phyloP scores from a whole-genome alignment of 2,329 filamentous ascomycete genomes.

The Botryosphaeria dothidea region DNA sequence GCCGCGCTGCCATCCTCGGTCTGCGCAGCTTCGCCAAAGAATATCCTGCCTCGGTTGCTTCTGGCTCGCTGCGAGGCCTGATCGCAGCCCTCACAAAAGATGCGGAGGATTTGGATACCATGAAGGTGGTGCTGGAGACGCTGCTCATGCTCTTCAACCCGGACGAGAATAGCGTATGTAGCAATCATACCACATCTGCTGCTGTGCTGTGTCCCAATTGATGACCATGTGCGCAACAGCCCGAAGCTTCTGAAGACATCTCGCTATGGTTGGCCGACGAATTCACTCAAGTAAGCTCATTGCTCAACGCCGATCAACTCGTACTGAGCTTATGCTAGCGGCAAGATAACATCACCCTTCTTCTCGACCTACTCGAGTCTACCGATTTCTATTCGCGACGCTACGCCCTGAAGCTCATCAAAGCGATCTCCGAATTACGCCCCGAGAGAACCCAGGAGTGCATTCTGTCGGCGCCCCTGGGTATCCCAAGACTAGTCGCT shows the following conservation, averaged over 20 bases:
- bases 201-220: background rate
- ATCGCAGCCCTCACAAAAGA: conserved; percentile 86
- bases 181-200: background rate
- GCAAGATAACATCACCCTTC: conserved; percentile 91
- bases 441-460: conserved; percentile 94
- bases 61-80: conserved; percentile 83
- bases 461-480: conserved; percentile 83
- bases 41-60: conserved; percentile 93
- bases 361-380: conserved; percentile 86
- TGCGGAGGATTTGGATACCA: conserved; percentile 91
- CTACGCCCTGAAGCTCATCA: conserved; percentile 86
- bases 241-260: conserved; percentile 95
- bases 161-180: conserved; percentile 60
- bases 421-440: conserved; percentile 79
- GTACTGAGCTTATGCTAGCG: conserved; percentile 63
- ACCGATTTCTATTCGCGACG: conserved; percentile 87
- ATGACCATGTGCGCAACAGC: conserved; percentile 51
- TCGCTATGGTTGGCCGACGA: conserved; percentile 95
- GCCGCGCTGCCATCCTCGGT: conserved; percentile 87
- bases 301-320: conserved; percentile 23
- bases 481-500: conserved; percentile 81
- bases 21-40: conserved; percentile 95
- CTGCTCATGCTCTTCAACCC: conserved; percentile 87
- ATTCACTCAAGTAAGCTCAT: conserved; percentile 75
- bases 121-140: conserved; percentile 93